Percentiles rank a stretch among this genome's conserved stretches.
Evolutionary conservation across 2,329 filamentous ascomycete species (phyloP).

Genomic region (Fusarium gaditjirri): DNA sequence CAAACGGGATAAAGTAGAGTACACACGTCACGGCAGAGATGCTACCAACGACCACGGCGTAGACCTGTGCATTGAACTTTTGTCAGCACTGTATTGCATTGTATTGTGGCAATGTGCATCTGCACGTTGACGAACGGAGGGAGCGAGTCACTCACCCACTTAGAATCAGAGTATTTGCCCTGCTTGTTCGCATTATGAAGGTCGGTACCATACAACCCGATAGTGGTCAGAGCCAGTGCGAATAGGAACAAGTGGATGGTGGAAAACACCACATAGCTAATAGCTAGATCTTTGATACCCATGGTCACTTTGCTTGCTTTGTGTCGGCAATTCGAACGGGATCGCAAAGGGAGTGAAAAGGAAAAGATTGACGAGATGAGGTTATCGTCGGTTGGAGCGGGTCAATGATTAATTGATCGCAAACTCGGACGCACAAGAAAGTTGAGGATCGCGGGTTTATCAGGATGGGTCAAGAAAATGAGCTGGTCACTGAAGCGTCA

Average conservation of each 20-base stretch:
- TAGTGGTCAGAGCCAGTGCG: slow-evolving; percentile 78
- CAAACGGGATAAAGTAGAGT: slow-evolving; percentile 72
- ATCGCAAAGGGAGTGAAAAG: neutral
- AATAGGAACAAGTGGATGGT: slow-evolving; percentile 80
- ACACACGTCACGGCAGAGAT: slow-evolving; percentile 73
- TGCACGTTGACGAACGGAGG: neutral
- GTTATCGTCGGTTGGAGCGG: slow-evolving; percentile 10
- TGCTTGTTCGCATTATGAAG: slow-evolving; percentile 64
- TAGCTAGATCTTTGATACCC: slow-evolving; percentile 57
- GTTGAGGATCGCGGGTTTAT: slow-evolving; percentile 1
- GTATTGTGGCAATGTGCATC: neutral
- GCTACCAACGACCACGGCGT: slow-evolving; percentile 75
- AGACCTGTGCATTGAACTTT: slow-evolving; percentile 60
- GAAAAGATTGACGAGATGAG: slow-evolving; percentile 5
- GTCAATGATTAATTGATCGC: neutral
- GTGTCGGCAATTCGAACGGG: neutral
- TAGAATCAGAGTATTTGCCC: slow-evolving; percentile 65
- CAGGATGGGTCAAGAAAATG: neutral
- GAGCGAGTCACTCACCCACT: slow-evolving; percentile 68
- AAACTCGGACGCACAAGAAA: neutral
- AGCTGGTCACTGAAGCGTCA: slow-evolving; percentile 11
- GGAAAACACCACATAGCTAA: slow-evolving; percentile 66
- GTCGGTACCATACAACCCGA: slow-evolving; percentile 81
- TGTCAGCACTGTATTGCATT: slow-evolving; percentile 16
- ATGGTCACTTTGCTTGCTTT: slow-evolving; percentile 44